phyloP scores from a whole-genome alignment of 305 asterid genomes.

The Monarda citriodora region DNA sequence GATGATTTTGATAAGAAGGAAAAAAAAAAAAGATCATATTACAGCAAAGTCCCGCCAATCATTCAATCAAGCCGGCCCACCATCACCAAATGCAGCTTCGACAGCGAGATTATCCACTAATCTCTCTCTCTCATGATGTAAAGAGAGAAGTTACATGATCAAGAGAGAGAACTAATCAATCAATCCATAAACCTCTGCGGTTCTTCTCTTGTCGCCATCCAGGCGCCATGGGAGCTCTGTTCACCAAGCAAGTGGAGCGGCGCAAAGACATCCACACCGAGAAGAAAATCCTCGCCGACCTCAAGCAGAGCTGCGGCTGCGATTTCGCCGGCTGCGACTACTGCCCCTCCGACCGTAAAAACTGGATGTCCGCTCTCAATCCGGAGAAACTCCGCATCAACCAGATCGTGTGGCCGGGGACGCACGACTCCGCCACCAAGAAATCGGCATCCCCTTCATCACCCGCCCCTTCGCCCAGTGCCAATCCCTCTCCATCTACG shows the following conservation, averaged over 20 bases:
- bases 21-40: background rate
- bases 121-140: background rate
- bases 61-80: conserved; percentile 34
- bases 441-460: conserved; percentile 74
- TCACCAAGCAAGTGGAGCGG: conserved; percentile 66
- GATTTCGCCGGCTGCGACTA: conserved; percentile 78
- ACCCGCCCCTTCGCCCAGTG: conserved; percentile 85
- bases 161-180: background rate
- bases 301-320: conserved; percentile 36
- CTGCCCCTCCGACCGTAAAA: conserved; percentile 58
- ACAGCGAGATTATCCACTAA: conserved; percentile 22
- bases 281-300: conserved; percentile 56
- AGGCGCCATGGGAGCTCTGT: conserved; percentile 64
- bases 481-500: conserved; percentile 75
- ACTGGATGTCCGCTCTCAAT: conserved; percentile 74
- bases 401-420: conserved; percentile 97
- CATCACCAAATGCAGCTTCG: conserved; percentile 16
- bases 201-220: background rate
- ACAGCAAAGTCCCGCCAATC: conserved; percentile 26
- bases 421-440: conserved; percentile 95
- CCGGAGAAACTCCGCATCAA: conserved; percentile 53
- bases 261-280: conserved; percentile 53
- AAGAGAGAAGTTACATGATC: background rate
- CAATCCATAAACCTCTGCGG: conserved; percentile 7
- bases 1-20: conserved; percentile 13